Percentiles rank a stretch among this genome's conserved stretches.
phyloP scores from a whole-genome alignment of 2,329 filamentous ascomycete genomes.

The Tolypocladium pustulatum region DNA sequence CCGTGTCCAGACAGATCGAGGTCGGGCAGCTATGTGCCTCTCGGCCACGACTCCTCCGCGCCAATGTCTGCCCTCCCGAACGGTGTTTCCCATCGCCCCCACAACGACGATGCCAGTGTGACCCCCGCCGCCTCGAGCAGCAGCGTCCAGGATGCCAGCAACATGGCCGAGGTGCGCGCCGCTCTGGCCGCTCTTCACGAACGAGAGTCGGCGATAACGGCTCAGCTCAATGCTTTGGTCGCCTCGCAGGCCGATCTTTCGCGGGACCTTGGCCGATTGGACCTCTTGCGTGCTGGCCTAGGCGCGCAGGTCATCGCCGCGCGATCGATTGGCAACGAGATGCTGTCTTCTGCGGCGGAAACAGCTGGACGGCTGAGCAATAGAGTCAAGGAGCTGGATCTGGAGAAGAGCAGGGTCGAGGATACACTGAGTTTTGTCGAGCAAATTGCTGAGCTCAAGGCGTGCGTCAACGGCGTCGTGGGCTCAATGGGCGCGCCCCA shows the following conservation, averaged over 20 bases:
- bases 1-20: neutral
- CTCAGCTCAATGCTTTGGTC: constrained; percentile 64
- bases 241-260: constrained; percentile 78
- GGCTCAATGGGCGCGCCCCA: constrained; percentile 96
- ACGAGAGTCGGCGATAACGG: constrained; percentile 65
- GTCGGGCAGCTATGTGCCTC: constrained; percentile 30
- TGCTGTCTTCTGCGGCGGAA: constrained; percentile 76
- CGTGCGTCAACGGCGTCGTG: constrained; percentile 86
- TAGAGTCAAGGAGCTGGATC: constrained; percentile 77
- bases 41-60: constrained; percentile 23
- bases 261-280: constrained; percentile 76
- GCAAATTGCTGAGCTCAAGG: constrained; percentile 92
- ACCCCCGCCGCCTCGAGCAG: constrained; percentile 13
- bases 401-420: constrained; percentile 85
- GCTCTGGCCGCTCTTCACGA: constrained; percentile 65
- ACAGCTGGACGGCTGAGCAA: constrained; percentile 79
- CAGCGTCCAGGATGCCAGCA: constrained; percentile 57
- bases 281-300: constrained; percentile 79
- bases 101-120: constrained; percentile 19
- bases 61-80: constrained; percentile 38
- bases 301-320: constrained; percentile 79
- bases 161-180: constrained; percentile 68
- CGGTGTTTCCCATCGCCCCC: constrained; percentile 27
- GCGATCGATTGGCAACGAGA: constrained; percentile 75
- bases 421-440: constrained; percentile 87